A percentile compares a stretch with the other conserved stretches of the same genome.
phyloP scores from a whole-genome alignment of 345 rosid genomes.

The Kernera saxatilis region DNA sequence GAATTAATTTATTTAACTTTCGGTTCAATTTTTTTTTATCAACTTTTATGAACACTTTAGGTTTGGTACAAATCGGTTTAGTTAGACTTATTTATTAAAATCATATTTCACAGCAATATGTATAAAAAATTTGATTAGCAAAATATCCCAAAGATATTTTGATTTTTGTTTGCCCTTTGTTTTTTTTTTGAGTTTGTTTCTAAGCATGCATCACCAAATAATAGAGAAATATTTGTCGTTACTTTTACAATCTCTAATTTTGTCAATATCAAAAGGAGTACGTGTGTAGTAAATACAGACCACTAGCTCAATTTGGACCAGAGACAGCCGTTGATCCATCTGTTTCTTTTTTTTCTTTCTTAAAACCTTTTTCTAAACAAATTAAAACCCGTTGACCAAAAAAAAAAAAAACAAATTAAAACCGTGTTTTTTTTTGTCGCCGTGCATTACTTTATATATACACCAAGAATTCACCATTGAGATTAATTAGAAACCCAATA shows the following conservation, averaged over 20 bases:
- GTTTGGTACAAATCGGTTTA: background rate
- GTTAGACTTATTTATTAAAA: background rate
- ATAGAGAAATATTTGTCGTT: conserved; percentile 1
- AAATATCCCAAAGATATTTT: conserved; percentile 4
- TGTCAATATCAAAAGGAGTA: conserved; percentile 9
- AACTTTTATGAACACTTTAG: too few species aligned
- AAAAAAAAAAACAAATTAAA: conserved; percentile 21
- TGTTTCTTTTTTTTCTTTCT: background rate
- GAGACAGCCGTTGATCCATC: conserved; percentile 18
- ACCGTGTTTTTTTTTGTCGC: conserved; percentile 22
- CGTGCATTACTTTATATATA: conserved; percentile 17
- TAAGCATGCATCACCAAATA: conserved; percentile 8
- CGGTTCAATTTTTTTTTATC: background rate
- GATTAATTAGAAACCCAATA: background rate
- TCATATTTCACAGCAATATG: background rate
- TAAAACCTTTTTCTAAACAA: background rate
- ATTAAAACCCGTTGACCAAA: too few species aligned
- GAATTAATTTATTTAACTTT: too few species aligned
- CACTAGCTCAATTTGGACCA: conserved; percentile 17
- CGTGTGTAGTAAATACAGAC: conserved; percentile 20
- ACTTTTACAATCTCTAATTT: conserved; percentile 5
- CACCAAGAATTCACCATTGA: background rate
- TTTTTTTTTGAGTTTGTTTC: background rate
- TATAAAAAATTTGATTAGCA: background rate
- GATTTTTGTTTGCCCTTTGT: background rate